phyloP scores from a whole-genome alignment of 108 stramenopile species.

The Cyclostephanos tholiformis region DNA sequence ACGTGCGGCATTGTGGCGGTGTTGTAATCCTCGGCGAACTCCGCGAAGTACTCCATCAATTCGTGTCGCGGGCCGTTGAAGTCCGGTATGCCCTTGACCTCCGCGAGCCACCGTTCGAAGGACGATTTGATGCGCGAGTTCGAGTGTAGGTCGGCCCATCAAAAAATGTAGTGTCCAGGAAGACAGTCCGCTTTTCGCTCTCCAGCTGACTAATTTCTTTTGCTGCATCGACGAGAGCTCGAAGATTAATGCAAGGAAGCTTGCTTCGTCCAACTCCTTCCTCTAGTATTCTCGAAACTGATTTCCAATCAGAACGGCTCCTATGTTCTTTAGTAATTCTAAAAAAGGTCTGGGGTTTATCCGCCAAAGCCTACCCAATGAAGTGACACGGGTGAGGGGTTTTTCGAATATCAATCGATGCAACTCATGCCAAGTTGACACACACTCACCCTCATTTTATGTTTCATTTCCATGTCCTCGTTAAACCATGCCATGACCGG shows the following conservation, averaged over 20 bases:
- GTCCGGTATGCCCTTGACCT: constrained; percentile 92
- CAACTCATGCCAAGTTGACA: constrained; percentile 15
- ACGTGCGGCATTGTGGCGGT: constrained; percentile 92
- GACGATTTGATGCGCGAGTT: constrained; percentile 66
- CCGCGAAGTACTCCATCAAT: constrained; percentile 85
- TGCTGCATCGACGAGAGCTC: constrained; percentile 83
- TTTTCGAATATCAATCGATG: background rate
- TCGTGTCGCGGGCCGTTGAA: too few relatives aligned
- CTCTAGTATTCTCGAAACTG: constrained; percentile 72
- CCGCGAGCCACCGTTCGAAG: constrained; percentile 91
- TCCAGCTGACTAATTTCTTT: constrained; percentile 71
- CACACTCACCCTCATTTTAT: constrained; percentile 62
- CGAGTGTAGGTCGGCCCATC: constrained; percentile 71
- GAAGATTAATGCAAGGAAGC: constrained; percentile 80
- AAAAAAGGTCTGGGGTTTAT: constrained; percentile 64
- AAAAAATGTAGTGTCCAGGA: constrained; percentile 36
- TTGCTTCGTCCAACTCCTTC: constrained; percentile 80
- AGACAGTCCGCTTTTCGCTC: constrained; percentile 44
- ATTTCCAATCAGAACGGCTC: constrained; percentile 73
- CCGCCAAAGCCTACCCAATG: constrained; percentile 43
- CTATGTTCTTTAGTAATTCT: constrained; percentile 54
- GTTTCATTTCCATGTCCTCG: constrained; percentile 82
- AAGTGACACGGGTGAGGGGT: constrained; percentile 16
- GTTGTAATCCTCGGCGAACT: constrained; percentile 95
- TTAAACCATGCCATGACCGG: constrained; percentile 85